Evolutionary conservation across 352 stramenopile species (phyloP), one percentile per base, ranked within the genome.

Genomic region (Plasmopara halstedii): DNA sequence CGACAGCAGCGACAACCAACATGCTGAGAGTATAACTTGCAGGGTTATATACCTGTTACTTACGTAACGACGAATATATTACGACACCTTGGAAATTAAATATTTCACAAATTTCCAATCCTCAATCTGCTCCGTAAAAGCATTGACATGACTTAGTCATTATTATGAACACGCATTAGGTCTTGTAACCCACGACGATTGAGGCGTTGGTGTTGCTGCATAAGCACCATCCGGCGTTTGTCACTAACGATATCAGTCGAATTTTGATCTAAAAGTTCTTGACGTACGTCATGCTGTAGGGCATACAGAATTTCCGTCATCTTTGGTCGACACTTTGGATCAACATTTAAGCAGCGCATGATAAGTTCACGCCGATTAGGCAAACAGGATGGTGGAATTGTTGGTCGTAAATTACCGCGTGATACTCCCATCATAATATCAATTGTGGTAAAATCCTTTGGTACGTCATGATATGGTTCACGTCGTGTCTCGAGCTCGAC

Each of bases 401-500:
- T 85, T 25, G 80, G 80, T 1, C 77, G 70, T 23, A 88, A 57
- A 14, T 62, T 57, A 14, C 70, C 73, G 20, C 62, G 62, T 15
- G 80, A 78, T 9, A 91, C 80, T 23, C 70, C 61, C 59, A 85
- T 65, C 80, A 91, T 91, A 48, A 91, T 85, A 29, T 91, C 75
- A 42, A 88, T 87, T 1, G 62, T 72, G 6, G 77, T 85, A 44
- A 63, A 76, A 52, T 76, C 53, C 39, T 77, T 70, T 7, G 58
- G 56, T 13, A 72, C 50, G 42, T 89, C 74, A 35, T 75, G 63
- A 44, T 92, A 92, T 32, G 80, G 80, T 40, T 88, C 73, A 13
- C 64, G 71, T 9, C 77, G 67, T 4, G 77, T 86, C 53, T 89
- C 80, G 15, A 92, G 70, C 56, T 92, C 80, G 14, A 89, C 77